Evolutionary conservation across 1,139 yeast species (phyloP), one percentile per base, ranked within the genome.

Genomic region (Magnusiomyces sp.): DNA sequence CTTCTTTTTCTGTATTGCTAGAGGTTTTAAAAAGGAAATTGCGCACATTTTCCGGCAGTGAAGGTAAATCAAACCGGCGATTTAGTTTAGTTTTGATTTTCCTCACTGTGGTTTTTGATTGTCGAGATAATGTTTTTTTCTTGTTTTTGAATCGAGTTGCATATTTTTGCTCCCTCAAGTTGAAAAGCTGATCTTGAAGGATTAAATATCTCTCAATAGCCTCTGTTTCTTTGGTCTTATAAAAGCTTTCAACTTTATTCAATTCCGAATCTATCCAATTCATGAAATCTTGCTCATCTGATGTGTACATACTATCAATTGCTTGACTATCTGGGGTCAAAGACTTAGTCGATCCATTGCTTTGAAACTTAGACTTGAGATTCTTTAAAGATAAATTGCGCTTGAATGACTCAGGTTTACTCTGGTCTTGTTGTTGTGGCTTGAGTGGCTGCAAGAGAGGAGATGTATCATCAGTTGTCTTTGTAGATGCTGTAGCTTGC

Each of bases 111-210:
- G 46, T 57, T 48, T 59, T 58, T 14, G 58, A 23, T 31, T 37
- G 50, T 43, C 46, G 44, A 17, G 37, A 52, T 33, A 37, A 40
- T n/a, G 17, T 38, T 48, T 48, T 49, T 45, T 53, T 56, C 45
- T 45, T 31, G 19, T 27, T 43, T 11, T 38, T 43, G 31, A 29
- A 53, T 58, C 59, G 46, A 51, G 23, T 45, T 23, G 29, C 51
- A 44, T 17, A 51, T 48, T 72, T 73, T 57, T 83, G 90, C 44
- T 79, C 80, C 49, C 79, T 71, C 53, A 86, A 62, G 54, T 79
- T 82, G 54, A 75, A 75, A 44, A 87, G 63, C 62, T 86, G 95
- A 56, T 79, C 85, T 58, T 83, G 85, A 20, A 87, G 62, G 9
- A 82, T 62, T 14, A 80, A 66, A 57, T 77, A 82, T 53, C 90